Base-by-base conservation (phyloP, 768 basidiomycete species). In the Crucibulum laeve region DNA sequence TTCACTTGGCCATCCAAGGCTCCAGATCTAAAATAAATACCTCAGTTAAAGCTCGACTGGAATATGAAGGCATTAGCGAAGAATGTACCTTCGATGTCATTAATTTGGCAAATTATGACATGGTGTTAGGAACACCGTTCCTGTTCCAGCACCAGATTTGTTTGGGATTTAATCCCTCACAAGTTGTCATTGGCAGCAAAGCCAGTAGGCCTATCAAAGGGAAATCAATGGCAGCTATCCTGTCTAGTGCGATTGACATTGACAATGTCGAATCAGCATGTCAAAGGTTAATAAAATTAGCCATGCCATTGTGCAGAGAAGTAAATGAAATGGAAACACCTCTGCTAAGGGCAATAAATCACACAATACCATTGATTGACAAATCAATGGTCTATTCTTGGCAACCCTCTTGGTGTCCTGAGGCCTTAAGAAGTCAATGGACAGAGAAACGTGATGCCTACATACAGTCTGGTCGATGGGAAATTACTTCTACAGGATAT, bases 11-110 rank as follows among this genome's bases (percentile, higher is more conserved):
- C n/a, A n/a, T n/a, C n/a, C n/a, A n/a, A n/a, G n/a, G n/a, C n/a
- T n/a, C n/a, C n/a, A n/a, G n/a, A n/a, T n/a, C n/a, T n/a, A n/a
- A n/a, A n/a, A n/a, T n/a, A n/a, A n/a, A n/a, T n/a, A n/a, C 0
- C 46, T 54, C 2, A 0, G 43, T 51, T 2, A 42, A 21, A 4
- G 64, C 47, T 0, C 14, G 53, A 1, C 18, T 69, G 3, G 26
- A 44, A n/a, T 72, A 70, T 46, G 65, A 70, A 43, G 14, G 28
- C 0, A 64, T 73, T 0, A 47, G 56, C n/a, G 53, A 58, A 10
- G 25, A 34, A 0, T 50, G 54, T 0, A 14, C 37, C 14, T 71
- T 73, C n/a, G n/a, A n/a, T n/a, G n/a, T n/a, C n/a, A n/a, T n/a
- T n/a, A n/a, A n/a, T n/a, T n/a, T n/a, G n/a, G n/a, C n/a, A n/a